Evolutionary conservation across 2,329 filamentous ascomycete species (phyloP).

Genomic region (Penicillium sp.): DNA sequence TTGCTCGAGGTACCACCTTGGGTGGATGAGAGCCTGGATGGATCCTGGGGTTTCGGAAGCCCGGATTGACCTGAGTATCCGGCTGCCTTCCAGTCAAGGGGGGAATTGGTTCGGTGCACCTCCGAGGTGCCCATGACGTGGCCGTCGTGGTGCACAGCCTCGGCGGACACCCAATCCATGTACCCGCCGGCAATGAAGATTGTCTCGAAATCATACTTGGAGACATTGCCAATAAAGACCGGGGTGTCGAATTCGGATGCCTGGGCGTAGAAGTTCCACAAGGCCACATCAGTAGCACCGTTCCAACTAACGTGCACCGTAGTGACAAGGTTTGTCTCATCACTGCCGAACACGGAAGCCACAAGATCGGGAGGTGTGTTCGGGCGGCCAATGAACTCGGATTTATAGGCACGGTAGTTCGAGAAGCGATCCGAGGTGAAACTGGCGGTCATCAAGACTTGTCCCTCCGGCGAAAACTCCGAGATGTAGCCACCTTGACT

Average conservation of each 20-base stretch:
- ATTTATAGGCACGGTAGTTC: constrained; percentile 44
- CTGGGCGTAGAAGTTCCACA: constrained; percentile 36
- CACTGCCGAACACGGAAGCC: constrained; percentile 30
- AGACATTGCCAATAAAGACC: constrained; percentile 17
- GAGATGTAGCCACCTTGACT: constrained; percentile 35
- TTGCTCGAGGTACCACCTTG: neutral
- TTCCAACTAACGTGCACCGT: constrained; percentile 38
- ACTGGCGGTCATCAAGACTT: constrained; percentile 31
- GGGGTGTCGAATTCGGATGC: constrained; percentile 21
- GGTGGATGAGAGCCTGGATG: constrained; percentile 4
- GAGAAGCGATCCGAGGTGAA: constrained; percentile 34
- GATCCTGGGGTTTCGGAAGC: constrained; percentile 16
- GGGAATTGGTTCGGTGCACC: constrained; percentile 18
- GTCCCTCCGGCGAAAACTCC: constrained; percentile 32
- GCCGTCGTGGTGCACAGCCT: constrained; percentile 20
- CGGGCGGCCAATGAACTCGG: constrained; percentile 35
- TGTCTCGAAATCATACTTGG: constrained; percentile 21
- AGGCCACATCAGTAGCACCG: constrained; percentile 39
- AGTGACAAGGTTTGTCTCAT: constrained; percentile 26
- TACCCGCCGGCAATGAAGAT: constrained; percentile 24
- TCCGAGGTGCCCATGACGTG: constrained; percentile 16
- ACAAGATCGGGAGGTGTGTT: constrained; percentile 30
- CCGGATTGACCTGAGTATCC: constrained; percentile 17
- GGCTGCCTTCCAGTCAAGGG: constrained; percentile 18
- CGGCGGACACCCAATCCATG: constrained; percentile 23